Conservation (phyloP, 257 asterid genomes). For the Nicotiana obtusifolia region DNA sequence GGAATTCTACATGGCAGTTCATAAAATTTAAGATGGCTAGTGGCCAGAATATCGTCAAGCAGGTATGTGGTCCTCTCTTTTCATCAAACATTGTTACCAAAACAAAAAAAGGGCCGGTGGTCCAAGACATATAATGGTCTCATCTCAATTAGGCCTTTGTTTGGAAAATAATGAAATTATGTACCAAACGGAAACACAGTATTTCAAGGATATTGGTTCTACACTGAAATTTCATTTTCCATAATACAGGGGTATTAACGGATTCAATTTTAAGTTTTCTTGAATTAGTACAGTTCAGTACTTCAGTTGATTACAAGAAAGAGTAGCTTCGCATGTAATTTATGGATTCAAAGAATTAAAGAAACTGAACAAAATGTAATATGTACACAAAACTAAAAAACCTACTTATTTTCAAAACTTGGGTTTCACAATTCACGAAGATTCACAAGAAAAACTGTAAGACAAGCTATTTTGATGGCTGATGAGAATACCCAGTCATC, state of each 20-base stretch:
- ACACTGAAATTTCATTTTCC: neutral
- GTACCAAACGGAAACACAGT: neutral
- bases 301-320: neutral
- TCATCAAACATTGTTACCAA: neutral
- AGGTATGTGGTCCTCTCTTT: neutral
- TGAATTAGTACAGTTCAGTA: neutral
- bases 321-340: neutral
- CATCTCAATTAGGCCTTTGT: neutral
- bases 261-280: neutral
- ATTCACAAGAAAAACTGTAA: neutral
- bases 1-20: neutral
- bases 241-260: neutral
- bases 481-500: neutral
- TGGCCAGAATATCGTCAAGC: neutral
- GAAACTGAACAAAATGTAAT: neutral
- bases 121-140: neutral
- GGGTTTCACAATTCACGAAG: neutral
- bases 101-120: neutral
- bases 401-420: neutral
- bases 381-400: neutral
- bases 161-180: neutral
- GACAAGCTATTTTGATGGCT: neutral
- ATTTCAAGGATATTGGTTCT: neutral
- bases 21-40: neutral
- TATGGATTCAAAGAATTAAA: neutral